A percentile compares a stretch with the other conserved stretches of the same genome.
These are phyloP conservation scores for Debaryomyces prosopidis DNA, from an alignment of 805 yeast genomes.

Conservation along the genomic window DNA sequence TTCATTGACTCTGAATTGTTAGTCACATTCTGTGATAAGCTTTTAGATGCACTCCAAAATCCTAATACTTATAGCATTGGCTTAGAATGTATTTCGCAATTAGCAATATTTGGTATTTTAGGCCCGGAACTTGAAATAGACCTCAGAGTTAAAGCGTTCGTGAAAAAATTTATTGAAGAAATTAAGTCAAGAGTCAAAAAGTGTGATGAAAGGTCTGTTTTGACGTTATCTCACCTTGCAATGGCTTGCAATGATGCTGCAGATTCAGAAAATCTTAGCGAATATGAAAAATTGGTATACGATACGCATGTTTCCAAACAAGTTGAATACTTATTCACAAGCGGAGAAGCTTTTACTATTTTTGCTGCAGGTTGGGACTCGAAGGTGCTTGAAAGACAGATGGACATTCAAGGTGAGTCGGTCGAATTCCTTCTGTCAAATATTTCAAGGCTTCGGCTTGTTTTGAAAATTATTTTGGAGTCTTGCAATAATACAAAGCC, in stretches of 20 bases:
- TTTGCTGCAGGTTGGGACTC: constrained; percentile 79
- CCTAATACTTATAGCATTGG: constrained; percentile 20
- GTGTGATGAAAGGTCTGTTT: constrained; percentile 58
- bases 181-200: constrained; percentile 48
- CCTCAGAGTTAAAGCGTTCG: neutral
- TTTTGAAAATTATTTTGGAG: constrained; percentile 52
- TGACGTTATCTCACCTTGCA: constrained; percentile 57
- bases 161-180: constrained; percentile 14
- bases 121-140: constrained; percentile 30
- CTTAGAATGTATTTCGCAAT: constrained; percentile 43
- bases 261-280: constrained; percentile 17
- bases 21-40: constrained; percentile 8
- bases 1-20: constrained; percentile 12
- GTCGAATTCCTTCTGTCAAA: constrained; percentile 17
- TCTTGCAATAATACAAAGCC: constrained; percentile 71
- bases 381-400: constrained; percentile 45
- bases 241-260: constrained; percentile 23
- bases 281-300: constrained; percentile 48
- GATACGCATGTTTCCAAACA: constrained; percentile 67
- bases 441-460: constrained; percentile 20
- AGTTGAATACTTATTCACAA: constrained; percentile 70
- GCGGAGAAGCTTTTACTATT: constrained; percentile 82
- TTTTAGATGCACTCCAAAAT: neutral
- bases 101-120: constrained; percentile 46
- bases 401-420: constrained; percentile 52